These are phyloP conservation scores for Clitoria ternatea DNA, from an alignment of 306 rosid genomes.

Conservation along the genomic window DNA sequence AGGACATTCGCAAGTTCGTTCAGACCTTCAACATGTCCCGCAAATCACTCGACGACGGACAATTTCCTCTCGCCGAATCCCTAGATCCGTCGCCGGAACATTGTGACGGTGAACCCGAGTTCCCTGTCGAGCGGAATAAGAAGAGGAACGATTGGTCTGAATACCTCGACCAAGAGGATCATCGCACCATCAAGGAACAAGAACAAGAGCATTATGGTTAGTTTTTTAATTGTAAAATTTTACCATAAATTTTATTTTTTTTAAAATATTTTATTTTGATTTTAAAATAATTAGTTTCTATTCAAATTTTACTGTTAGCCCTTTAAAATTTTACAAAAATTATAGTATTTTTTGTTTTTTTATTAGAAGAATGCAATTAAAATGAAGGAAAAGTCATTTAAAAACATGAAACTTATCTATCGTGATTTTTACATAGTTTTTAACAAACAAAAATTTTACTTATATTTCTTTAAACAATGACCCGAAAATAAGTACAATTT, in stretches of 20 bases:
- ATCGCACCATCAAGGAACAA: not conserved
- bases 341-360: too few relatives aligned
- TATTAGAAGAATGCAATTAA: too few relatives aligned
- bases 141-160: slow-evolving; percentile 58
- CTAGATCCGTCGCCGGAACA: not conserved
- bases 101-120: not conserved
- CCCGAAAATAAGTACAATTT: too few relatives aligned
- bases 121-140: not conserved
- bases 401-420: too few relatives aligned
- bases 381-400: too few relatives aligned
- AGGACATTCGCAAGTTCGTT: slow-evolving; percentile 65
- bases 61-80: slow-evolving; percentile 21
- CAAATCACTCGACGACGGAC: slow-evolving; percentile 36
- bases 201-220: slow-evolving; percentile 28
- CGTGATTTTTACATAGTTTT: too few relatives aligned
- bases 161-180: slow-evolving; percentile 49
- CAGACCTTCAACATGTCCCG: slow-evolving; percentile 84
- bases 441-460: too few relatives aligned
- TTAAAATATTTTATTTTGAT: too few relatives aligned
- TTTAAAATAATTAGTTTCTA: not conserved
- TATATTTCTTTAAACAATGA: too few relatives aligned
- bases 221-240: not conserved
- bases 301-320: not conserved
- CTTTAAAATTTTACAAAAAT: too few relatives aligned
- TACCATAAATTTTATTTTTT: not conserved